Conservation (phyloP, 441 rosid species). For the Gossypium laxum region DNA sequence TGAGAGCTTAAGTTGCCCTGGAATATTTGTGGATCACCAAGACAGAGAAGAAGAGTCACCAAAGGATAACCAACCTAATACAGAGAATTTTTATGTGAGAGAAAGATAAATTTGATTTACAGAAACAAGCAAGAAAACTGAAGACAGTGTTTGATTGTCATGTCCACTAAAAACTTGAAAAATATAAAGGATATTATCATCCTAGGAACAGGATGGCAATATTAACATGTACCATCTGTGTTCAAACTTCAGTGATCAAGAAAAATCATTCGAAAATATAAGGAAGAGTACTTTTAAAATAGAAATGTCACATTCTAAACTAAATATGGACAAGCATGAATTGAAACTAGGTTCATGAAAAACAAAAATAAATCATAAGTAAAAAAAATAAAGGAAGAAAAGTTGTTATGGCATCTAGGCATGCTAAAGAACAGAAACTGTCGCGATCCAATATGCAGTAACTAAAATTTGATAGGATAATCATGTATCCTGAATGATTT, state of each 20-base stretch:
- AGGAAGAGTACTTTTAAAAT: background rate
- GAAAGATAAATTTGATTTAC: slow-evolving; percentile 9
- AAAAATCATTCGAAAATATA: background rate
- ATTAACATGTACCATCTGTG: background rate
- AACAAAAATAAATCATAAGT: background rate
- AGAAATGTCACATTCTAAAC: slow-evolving; percentile 1
- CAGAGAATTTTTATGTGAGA: slow-evolving; percentile 21
- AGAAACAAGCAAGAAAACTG: slow-evolving; percentile 11
- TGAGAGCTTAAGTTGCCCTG: slow-evolving; percentile 74
- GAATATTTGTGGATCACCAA: slow-evolving; percentile 92
- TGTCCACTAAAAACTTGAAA: background rate
- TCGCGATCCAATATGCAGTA: background rate
- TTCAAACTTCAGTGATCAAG: background rate
- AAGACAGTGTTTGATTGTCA: slow-evolving; percentile 11
- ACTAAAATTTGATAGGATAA: background rate
- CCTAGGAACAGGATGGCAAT: background rate
- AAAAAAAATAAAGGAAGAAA: background rate
- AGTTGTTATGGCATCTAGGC: background rate
- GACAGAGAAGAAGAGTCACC: slow-evolving; percentile 98
- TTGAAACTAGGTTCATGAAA: background rate
- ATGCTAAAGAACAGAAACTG: slow-evolving; percentile 3
- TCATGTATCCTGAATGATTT: background rate
- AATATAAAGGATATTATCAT: background rate
- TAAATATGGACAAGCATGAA: background rate
- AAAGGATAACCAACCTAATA: slow-evolving; percentile 94